These are phyloP conservation scores for Aspergillus caelatus DNA, from an alignment of 2,329 filamentous ascomycete genomes.

Conservation along the genomic window DNA sequence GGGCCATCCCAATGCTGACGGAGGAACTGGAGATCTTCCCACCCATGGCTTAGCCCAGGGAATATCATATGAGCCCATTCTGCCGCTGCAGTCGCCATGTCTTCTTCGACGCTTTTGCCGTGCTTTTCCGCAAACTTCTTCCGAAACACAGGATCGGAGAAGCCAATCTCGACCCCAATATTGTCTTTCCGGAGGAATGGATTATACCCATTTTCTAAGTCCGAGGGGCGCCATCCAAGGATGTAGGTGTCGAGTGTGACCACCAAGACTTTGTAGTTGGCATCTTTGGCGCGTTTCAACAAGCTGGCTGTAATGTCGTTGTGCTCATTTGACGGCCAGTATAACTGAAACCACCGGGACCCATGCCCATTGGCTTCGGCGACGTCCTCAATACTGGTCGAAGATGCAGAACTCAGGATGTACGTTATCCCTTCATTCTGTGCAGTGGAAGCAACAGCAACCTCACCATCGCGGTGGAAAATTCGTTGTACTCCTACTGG, in stretches of 20 bases:
- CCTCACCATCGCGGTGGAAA: constrained; percentile 66
- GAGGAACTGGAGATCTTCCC: constrained; percentile 62
- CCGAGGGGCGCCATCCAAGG: constrained; percentile 68
- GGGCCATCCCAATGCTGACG: constrained; percentile 63
- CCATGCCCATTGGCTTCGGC: constrained; percentile 59
- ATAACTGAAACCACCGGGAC: constrained; percentile 71
- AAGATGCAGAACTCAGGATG: constrained; percentile 66
- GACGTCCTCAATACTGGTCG: constrained; percentile 66
- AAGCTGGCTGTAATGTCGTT: constrained; percentile 67
- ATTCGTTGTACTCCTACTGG: constrained; percentile 71
- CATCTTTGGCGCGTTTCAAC: constrained; percentile 60
- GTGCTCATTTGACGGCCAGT: constrained; percentile 63
- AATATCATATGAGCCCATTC: constrained; percentile 59
- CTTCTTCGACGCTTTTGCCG: constrained; percentile 49
- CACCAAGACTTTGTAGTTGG: constrained; percentile 66
- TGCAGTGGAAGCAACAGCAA: constrained; percentile 63
- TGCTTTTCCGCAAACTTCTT: constrained; percentile 52
- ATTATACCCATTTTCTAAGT: constrained; percentile 62
- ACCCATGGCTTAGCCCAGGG: constrained; percentile 56
- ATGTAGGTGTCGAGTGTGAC: constrained; percentile 73
- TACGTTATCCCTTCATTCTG: constrained; percentile 63
- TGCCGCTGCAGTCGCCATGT: constrained; percentile 47
- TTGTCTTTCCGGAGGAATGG: constrained; percentile 30
- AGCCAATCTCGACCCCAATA: constrained; percentile 62
- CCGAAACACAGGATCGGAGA: constrained; percentile 68